A percentile compares a stretch with the other conserved stretches of the same genome.
These are phyloP conservation scores for Pseudomicrostroma phylloplanum DNA, from an alignment of 1,284 basidiomycete genomes.

Conservation along the genomic window DNA sequence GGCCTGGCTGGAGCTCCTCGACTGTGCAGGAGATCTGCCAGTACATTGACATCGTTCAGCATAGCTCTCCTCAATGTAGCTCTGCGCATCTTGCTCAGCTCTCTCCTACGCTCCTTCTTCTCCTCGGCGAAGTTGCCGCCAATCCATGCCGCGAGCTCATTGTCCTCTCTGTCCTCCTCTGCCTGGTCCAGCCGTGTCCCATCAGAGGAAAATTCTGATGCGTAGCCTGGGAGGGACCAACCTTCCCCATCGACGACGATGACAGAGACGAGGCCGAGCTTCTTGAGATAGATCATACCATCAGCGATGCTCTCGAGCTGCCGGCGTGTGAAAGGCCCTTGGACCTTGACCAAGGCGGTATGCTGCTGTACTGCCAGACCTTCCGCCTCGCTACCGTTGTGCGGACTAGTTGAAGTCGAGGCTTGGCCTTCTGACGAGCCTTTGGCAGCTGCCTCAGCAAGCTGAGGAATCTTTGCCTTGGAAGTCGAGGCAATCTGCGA, in stretches of 20 bases:
- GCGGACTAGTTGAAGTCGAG: not conserved
- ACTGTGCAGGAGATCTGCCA: constrained; percentile 74
- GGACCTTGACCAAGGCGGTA: constrained; percentile 90
- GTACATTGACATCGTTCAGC: constrained; percentile 58
- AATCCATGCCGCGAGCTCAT: constrained; percentile 30
- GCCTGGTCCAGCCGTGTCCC: constrained; percentile 20
- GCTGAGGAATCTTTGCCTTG: not conserved
- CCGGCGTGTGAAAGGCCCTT: constrained; percentile 90
- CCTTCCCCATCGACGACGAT: constrained; percentile 88
- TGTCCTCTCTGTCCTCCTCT: constrained; percentile 26
- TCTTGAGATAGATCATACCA: constrained; percentile 89
- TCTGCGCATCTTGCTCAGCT: constrained; percentile 14
- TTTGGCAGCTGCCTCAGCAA: constrained; percentile 18
- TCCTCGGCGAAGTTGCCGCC: not conserved
- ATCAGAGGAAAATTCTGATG: constrained; percentile 21
- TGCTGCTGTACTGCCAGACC: constrained; percentile 59
- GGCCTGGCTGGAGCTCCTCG: constrained; percentile 82
- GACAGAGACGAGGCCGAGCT: constrained; percentile 87
- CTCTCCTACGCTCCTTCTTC: not conserved
- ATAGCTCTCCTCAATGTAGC: constrained; percentile 61
- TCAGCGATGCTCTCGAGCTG: constrained; percentile 89
- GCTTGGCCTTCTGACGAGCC: not conserved
- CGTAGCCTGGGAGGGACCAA: constrained; percentile 54
- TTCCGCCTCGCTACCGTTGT: not conserved
- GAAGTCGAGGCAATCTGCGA: constrained; percentile 15